Base-by-base conservation (phyloP, 2,329 filamentous ascomycete species). In the Talaromyces amestolkiae region DNA sequence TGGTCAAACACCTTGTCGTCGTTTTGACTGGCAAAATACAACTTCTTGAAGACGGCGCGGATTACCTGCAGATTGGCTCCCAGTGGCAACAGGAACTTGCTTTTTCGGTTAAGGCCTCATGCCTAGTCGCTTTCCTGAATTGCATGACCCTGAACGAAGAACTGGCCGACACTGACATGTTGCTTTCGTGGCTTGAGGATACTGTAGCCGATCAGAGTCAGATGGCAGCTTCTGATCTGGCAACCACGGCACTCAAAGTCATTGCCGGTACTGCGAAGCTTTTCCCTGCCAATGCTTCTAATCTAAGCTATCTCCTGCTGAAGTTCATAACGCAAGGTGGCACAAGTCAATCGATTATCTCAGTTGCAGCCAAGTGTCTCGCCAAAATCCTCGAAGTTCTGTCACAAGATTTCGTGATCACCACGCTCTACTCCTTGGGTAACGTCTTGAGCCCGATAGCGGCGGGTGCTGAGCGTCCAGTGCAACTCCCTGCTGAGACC, bases 371-470 rank as follows among this genome's bases (percentile, higher is more conserved):
- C n/a, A 87, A 88, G 69, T 95, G 91, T 71, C 82, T 99, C 39
- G 93, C 93, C 2, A 90, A 89, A 69, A 88, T 96, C 19, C 82
- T 99, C 64, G 89, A 89, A 70, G 84, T 90, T 72, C 84, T 98
- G 13, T 96, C 95, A 1, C 91, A 96, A 71, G 63, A 65, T 58
- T 56, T 59, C 41, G 86, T 97, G 41, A 98, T 99, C 70, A 96
- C 93, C 5, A 98, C 93, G 0, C 82, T 99, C 10, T 99, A 99
- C 78, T 95, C 93, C 0, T 84, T 99, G n/a, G 95, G 95, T 22
- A 99, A 99, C 74, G 90, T 97, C 3, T 83, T 99, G 15, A 97
- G 93, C 71, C 89, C 92, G 5, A 87, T 86, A 56, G 83, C 84
- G 7, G 80, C 79, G 19, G 72, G 81, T 39, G 85, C 87, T 35